Conservation (phyloP, 2,329 filamentous ascomycete species). For the Fusarium bulbicola region DNA sequence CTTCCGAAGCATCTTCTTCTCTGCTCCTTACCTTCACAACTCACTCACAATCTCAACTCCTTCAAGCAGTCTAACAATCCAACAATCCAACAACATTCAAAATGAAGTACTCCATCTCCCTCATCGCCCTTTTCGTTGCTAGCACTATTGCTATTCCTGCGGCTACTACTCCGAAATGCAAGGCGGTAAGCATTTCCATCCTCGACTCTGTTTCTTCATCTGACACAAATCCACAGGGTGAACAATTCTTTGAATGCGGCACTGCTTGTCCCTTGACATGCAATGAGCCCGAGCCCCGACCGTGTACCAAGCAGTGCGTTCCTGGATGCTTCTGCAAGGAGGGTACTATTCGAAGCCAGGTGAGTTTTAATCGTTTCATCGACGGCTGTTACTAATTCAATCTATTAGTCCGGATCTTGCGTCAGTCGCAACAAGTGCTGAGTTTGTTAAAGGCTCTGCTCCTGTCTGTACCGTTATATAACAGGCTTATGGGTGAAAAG, state of each 20-base stretch:
- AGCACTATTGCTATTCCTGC: neutral
- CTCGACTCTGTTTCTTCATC: fast-evolving
- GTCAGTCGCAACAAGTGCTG: neutral
- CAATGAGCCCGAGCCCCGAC: neutral
- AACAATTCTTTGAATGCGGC: neutral
- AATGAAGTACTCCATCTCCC: neutral
- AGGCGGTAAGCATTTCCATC: neutral
- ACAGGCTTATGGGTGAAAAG: fast-evolving
- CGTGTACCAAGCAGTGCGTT: neutral
- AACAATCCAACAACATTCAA: neutral
- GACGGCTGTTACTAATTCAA: fast-evolving
- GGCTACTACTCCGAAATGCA: neutral
- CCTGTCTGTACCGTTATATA: fast-evolving
- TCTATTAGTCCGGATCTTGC: neutral
- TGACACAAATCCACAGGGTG: fast-evolving
- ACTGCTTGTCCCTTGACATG: neutral
- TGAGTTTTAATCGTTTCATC: fast-evolving
- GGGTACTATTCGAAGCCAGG: neutral
- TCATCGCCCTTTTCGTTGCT: neutral
- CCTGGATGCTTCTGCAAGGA: neutral
- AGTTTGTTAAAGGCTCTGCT: neutral
- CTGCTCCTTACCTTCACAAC: neutral
- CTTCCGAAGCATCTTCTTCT: neutral
- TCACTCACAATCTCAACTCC: neutral
- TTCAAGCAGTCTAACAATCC: too few species aligned